These are phyloP conservation scores for Nigrospora sphaerica DNA, from an alignment of 2,329 filamentous ascomycete species.

Conservation along the genomic window DNA sequence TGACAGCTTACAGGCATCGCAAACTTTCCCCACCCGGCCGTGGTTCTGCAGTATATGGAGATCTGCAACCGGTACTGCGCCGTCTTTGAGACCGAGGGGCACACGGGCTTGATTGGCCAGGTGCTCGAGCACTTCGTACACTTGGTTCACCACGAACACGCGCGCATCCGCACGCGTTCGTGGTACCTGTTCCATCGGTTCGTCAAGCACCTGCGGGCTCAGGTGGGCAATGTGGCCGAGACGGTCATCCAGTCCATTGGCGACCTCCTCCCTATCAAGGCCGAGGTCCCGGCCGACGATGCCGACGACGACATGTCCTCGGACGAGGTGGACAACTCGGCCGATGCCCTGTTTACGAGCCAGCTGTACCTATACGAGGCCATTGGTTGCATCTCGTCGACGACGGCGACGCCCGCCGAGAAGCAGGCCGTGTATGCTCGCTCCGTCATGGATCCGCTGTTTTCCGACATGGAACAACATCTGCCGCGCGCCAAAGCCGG, in stretches of 20 bases:
- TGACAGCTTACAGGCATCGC: constrained; percentile 57
- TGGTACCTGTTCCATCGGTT: constrained; percentile 97
- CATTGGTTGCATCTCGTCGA: constrained; percentile 86
- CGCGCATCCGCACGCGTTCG: constrained; percentile 80
- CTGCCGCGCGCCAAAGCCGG: constrained; percentile 69
- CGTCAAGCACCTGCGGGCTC: constrained; percentile 76
- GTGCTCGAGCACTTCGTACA: constrained; percentile 88
- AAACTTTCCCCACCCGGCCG: constrained; percentile 80
- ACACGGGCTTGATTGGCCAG: constrained; percentile 67
- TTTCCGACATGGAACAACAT: constrained; percentile 79
- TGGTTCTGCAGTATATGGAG: constrained; percentile 96
- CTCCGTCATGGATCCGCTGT: constrained; percentile 83
- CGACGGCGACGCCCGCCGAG: constrained; percentile 65
- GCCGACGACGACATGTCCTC: constrained; percentile 91
- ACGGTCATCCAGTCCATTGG: constrained; percentile 85
- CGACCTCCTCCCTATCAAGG: constrained; percentile 84
- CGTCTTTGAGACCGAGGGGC: constrained; percentile 75
- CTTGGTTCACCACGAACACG: constrained; percentile 80
- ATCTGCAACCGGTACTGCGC: constrained; percentile 90
- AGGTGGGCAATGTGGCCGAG: constrained; percentile 84
- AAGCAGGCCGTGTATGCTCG: constrained; percentile 84
- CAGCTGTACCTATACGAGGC: constrained; percentile 94
- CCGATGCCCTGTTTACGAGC: constrained; percentile 84
- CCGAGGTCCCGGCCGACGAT: constrained; percentile 72
- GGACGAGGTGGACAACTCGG: constrained; percentile 81